Evolutionary conservation across 305 asterid genomes (phyloP).

Genomic region (Vinca major): DNA sequence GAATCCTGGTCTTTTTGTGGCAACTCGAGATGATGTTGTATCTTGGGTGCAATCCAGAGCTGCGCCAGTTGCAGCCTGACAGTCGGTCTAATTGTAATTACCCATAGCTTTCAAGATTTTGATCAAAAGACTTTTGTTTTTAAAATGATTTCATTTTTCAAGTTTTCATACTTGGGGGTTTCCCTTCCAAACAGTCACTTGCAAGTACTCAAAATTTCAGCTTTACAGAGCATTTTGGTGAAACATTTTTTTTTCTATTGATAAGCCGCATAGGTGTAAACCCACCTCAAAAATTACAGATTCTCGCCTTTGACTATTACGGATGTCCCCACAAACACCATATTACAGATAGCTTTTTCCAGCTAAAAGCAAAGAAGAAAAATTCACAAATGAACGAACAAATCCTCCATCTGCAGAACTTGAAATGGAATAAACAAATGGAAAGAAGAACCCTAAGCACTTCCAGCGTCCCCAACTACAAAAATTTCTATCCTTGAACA

Average conservation of each 20-base stretch:
- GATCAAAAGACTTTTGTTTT: no score
- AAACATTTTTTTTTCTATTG: conserved; percentile 8
- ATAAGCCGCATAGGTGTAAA: conserved; percentile 36
- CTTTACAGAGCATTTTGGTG: conserved; percentile 3
- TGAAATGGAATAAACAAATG: conserved; percentile 9
- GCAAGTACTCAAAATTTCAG: no score
- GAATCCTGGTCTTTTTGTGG: conserved; percentile 69
- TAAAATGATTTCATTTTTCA: no score
- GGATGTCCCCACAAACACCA: conserved; percentile 20
- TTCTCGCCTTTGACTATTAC: conserved; percentile 32
- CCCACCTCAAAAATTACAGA: conserved; percentile 48
- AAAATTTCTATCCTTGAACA: conserved; percentile 43
- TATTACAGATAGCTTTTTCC: conserved; percentile 19
- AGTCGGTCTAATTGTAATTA: conserved; percentile 11
- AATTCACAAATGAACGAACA: conserved; percentile 43
- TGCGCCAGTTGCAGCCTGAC: conserved; percentile 18
- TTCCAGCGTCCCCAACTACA: conserved; percentile 55
- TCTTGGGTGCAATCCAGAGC: conserved; percentile 57
- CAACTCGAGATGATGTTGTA: conserved; percentile 58
- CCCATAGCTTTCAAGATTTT: no score
- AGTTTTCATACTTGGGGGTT: no score
- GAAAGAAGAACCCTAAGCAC: conserved; percentile 22
- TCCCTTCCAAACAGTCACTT: no score
- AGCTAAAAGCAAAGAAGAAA: conserved; percentile 17
- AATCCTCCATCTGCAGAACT: conserved; percentile 38